Base-by-base conservation (phyloP, 768 basidiomycete species). In the Kwoniella mangroviensis region DNA sequence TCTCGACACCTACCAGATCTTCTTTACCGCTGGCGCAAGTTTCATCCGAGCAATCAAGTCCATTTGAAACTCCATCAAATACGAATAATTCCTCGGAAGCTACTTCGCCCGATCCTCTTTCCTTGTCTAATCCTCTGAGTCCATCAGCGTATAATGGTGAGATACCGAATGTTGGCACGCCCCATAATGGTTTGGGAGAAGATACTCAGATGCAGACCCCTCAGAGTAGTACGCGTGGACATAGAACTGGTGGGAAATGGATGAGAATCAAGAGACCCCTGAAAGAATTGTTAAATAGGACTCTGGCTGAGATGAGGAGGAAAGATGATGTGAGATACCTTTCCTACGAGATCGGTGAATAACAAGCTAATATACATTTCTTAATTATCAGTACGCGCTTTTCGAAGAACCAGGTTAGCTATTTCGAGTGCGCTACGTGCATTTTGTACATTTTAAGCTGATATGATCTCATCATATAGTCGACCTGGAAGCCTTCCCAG, bases 221-320 rank as follows among this genome's bases (percentile, higher is more conserved):
- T 13, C 45, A 49, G 15, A 56, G 43, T 4, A 22, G 40, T 0
- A 34, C 34, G 34, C 77, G 73, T 43, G 75, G 84, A 49, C 40
- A 43, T 41, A 87, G 87, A 0, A 88, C 78, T 2, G 85, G 79
- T 61, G 86, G 69, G 12, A 78, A 81, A 74, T 88, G 89, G 53
- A 90, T 87, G 60, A 76, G 76, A 41, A 21, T 73, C 15, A 77
- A 77, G 68, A 76, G 72, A 61, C 80, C 79, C 5, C 53, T 82
- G 52, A 79, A 75, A 68, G 81, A 82, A 56, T 54, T 79, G 28
- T 19, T 77, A 45, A 69, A 62, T n/a, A 81, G 75, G 71, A 67
- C 81, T 19, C 61, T 82, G 67, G 62, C 68, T 10, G 80, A 82
- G 66, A 68, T 82, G 15, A 69, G 76, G 64, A 71, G 74, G 66